A percentile compares a stretch with the other conserved stretches of the same genome.
These are phyloP conservation scores for Fagus sylvatica DNA, from an alignment of 306 rosid genomes.

Conservation along the genomic window DNA sequence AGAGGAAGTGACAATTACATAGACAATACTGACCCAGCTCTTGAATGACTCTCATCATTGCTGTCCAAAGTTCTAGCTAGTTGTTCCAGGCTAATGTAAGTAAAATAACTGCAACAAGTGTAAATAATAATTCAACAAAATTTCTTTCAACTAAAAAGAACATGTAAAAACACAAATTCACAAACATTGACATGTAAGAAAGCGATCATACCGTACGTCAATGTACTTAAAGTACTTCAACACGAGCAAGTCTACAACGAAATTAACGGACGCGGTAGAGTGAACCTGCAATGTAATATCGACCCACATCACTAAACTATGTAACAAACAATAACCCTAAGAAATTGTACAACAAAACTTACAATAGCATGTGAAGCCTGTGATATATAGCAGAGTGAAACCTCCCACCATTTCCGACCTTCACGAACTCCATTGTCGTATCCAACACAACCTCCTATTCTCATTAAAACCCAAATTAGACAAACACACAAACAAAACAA, in stretches of 20 bases:
- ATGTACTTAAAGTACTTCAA: slow-evolving; percentile 73
- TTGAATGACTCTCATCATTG: slow-evolving; percentile 34
- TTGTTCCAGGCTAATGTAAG: slow-evolving; percentile 72
- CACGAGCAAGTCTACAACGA: slow-evolving; percentile 59
- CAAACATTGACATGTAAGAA: neutral
- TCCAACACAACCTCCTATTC: slow-evolving; percentile 75
- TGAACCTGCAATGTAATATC: slow-evolving; percentile 42
- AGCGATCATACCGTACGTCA: slow-evolving; percentile 70
- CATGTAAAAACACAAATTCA: neutral
- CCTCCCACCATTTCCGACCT: slow-evolving; percentile 59
- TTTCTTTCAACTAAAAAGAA: neutral
- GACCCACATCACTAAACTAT: neutral
- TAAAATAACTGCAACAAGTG: slow-evolving; percentile 68
- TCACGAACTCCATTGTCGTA: slow-evolving; percentile 81
- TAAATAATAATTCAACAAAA: slow-evolving; percentile 17
- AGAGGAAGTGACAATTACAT: slow-evolving; percentile 6
- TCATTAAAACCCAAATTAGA: neutral
- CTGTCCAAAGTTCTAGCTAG: slow-evolving; percentile 52
- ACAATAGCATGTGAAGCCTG: slow-evolving; percentile 64
- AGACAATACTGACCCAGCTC: slow-evolving; percentile 51
- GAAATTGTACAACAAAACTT: slow-evolving; percentile 32
- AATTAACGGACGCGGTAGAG: slow-evolving; percentile 25
- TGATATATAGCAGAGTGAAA: slow-evolving; percentile 81
- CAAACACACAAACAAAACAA: neutral
- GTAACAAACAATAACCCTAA: neutral